Evolutionary conservation across 2,329 filamentous ascomycete species (phyloP), one percentile per base, ranked within the genome.

Genomic region (Anthostomella pinea): DNA sequence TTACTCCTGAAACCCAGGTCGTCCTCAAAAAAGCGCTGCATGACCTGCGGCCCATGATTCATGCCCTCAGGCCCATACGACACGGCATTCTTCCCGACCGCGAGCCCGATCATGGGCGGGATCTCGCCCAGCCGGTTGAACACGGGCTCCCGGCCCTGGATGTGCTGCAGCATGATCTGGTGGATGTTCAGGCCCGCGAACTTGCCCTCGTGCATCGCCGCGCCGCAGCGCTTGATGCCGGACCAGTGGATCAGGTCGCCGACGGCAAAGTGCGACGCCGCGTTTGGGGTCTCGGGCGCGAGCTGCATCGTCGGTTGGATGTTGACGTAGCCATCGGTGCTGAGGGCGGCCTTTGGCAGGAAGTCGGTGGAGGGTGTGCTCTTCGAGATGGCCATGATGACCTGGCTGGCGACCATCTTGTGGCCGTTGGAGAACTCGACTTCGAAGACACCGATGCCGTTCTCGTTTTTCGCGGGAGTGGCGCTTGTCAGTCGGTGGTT

Each of bases 181-280:
- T 85, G 75, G 35, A 85, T 73, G 56, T 90, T 90, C 35, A 72
- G 62, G 6, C 79, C 84, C 3, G 76, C 75, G 43, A 74, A 70
- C 52, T 81, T 76, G 23, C 85, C 86, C 69, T 82, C 80, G 54
- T 85, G 77, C 74, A 90, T 86, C 21, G 86, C 86, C 11, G 71
- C 77, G 16, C 86, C 85, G 51, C 82, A 87, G 28, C 86, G 81
- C 68, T 88, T 90, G 65, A 91, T 88, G 27, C 85, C 85, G 0
- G 81, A 75, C 85, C 86, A 90, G 30, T 69, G 66, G 20, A 74
- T 75, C 11, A 85, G 66, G 55, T 91, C 86, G 11, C 86, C 86
- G 16, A 78, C 70, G 9, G 80, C 84, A 52, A 83, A 85, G 58
- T 90, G 85, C 18, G 63, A 61, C 1, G 67, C 63, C 9, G 75